Conservation (phyloP, 2,329 filamentous ascomycete species). For the Monosporascus sp. region DNA sequence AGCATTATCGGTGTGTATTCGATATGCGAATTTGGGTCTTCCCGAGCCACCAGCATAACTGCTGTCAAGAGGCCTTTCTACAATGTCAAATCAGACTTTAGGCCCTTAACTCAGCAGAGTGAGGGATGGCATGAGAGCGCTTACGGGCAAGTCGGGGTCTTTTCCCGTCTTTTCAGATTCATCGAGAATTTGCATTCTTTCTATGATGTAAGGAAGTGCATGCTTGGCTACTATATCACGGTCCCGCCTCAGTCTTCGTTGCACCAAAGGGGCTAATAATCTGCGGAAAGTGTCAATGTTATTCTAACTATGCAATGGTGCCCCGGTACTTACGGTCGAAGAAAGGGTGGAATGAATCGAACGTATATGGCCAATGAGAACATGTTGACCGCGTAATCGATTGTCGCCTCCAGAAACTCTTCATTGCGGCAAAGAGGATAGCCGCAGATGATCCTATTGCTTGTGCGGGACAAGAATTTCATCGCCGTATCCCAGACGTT, state of each 20-base stretch:
- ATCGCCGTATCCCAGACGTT: slow-evolving; percentile 12
- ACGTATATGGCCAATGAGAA: slow-evolving; percentile 11
- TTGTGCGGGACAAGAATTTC: slow-evolving; percentile 2
- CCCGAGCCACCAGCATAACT: slow-evolving; percentile 9
- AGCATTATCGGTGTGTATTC: slow-evolving; percentile 8
- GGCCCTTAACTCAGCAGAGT: too few relatives aligned
- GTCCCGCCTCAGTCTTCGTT: slow-evolving; percentile 2
- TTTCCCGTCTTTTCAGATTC: not conserved
- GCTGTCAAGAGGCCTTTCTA: slow-evolving; percentile 5
- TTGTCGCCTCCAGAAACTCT: slow-evolving; percentile 12
- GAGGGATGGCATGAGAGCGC: not conserved
- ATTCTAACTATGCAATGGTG: not conserved
- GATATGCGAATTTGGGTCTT: slow-evolving; percentile 6
- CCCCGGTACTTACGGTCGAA: not conserved
- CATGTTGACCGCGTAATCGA: slow-evolving; percentile 11
- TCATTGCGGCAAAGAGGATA: slow-evolving; percentile 11
- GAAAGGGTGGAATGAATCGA: slow-evolving; percentile 9
- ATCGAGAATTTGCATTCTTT: slow-evolving; percentile 9
- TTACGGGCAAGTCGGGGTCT: slow-evolving; percentile 1
- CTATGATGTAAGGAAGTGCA: slow-evolving; percentile 8
- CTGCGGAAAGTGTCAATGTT: not conserved
- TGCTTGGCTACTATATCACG: slow-evolving; percentile 6
- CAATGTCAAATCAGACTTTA: not conserved
- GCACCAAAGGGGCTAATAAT: slow-evolving; percentile 2
- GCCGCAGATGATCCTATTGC: slow-evolving; percentile 8